Percentiles rank a stretch among this genome's conserved stretches.
Conservation (phyloP, 192 early-diverging fungal species). For the Linnemannia schmuckeri region DNA sequence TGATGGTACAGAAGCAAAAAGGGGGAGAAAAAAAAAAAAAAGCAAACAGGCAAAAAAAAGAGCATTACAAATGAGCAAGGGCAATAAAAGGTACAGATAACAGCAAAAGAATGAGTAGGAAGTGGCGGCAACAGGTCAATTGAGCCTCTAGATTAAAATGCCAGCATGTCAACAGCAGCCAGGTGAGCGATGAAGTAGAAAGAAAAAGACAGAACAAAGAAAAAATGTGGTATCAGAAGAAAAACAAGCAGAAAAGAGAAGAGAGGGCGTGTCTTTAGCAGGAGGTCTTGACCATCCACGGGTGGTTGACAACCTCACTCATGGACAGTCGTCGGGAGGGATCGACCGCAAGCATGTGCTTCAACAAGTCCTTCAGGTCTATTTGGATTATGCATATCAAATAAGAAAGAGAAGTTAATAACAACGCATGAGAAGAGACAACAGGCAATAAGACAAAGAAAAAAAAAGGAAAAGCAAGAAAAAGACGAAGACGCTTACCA, state of each 20-base stretch:
- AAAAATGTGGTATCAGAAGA: not conserved
- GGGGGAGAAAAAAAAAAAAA: not conserved
- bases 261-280: not conserved
- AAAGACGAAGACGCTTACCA: slow-evolving; percentile 9
- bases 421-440: not conserved
- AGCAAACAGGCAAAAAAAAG: too few species aligned
- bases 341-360: slow-evolving; percentile 47
- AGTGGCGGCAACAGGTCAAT: not conserved
- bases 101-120: too few species aligned
- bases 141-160: not conserved
- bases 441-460: not conserved
- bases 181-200: not conserved
- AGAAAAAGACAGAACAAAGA: not conserved
- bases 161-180: not conserved
- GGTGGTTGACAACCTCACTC: slow-evolving; percentile 40
- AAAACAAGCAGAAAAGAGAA: not conserved
- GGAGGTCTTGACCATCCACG: slow-evolving; percentile 26
- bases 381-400: not conserved
- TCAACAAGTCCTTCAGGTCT: slow-evolving; percentile 41
- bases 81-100: too few species aligned
- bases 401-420: not conserved
- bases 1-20: not conserved
- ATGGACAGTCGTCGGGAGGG: slow-evolving; percentile 36
- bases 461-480: not conserved
- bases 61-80: not conserved